Percentiles rank a stretch among this genome's conserved stretches.
These are phyloP conservation scores for Cystobasidiaceae sp. DNA, from an alignment of 1,284 basidiomycete species.

Conservation along the genomic window DNA sequence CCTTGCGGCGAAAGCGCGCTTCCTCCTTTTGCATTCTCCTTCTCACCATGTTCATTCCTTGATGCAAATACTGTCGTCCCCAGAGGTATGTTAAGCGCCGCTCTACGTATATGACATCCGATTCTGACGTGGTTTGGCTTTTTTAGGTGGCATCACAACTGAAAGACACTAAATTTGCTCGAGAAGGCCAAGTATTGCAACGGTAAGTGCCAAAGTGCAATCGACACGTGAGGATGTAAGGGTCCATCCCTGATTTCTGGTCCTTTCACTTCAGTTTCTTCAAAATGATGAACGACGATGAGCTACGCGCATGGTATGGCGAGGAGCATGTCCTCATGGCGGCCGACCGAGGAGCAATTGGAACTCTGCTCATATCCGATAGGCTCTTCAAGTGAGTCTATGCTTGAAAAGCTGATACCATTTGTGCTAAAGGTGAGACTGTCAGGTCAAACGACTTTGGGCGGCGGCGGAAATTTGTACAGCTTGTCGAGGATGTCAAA, in stretches of 20 bases:
- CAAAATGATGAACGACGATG: conserved; percentile 91
- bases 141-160: conserved; percentile 63
- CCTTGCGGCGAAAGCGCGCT: conserved; percentile 71
- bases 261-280: conserved; percentile 63
- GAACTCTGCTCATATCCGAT: conserved; percentile 91
- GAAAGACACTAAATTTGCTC: conserved; percentile 96
- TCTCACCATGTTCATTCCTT: conserved; percentile 94
- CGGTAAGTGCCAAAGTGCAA: conserved; percentile 54
- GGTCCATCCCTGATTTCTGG: not conserved
- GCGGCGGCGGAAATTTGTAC: conserved; percentile 62
- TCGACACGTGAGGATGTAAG: not conserved
- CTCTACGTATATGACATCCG: not conserved
- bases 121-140: not conserved
- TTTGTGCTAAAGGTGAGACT: not conserved
- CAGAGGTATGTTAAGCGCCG: conserved; percentile 59
- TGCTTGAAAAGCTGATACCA: not conserved
- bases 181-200: conserved; percentile 85
- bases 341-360: conserved; percentile 86
- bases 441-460: conserved; percentile 32
- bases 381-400: conserved; percentile 72
- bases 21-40: conserved; percentile 82
- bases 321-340: conserved; percentile 89
- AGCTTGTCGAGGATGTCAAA: conserved; percentile 81
- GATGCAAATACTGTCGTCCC: conserved; percentile 88
- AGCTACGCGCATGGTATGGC: conserved; percentile 97